These are phyloP conservation scores for Alliaria petiolata DNA, from an alignment of 345 rosid genomes.

Conservation along the genomic window DNA sequence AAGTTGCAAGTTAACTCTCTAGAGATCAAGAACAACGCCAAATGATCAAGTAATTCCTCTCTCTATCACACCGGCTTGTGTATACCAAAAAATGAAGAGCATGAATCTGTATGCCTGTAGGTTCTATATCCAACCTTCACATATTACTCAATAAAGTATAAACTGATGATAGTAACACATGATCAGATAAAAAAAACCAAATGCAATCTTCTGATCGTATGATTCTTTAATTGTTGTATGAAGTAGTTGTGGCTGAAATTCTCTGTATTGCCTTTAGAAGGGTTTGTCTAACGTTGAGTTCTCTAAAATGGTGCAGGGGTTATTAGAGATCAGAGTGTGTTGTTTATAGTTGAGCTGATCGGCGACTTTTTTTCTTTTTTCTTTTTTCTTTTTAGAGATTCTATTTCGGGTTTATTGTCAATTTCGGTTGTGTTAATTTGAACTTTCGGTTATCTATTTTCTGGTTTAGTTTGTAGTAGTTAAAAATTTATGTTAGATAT, in stretches of 20 bases:
- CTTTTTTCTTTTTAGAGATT: background rate
- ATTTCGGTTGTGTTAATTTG: constrained; percentile 7
- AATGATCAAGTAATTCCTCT: constrained; percentile 30
- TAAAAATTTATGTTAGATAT: constrained; percentile 7
- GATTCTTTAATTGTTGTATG: background rate
- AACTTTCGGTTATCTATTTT: background rate
- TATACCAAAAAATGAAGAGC: constrained; percentile 14
- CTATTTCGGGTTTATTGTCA: constrained; percentile 5
- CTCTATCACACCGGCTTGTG: constrained; percentile 13
- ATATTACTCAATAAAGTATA: background rate
- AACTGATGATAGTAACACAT: too few relatives aligned
- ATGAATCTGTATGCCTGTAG: constrained; percentile 17
- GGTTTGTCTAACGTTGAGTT: background rate
- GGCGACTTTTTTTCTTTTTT: background rate
- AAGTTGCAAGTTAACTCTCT: constrained; percentile 10
- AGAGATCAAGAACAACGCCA: constrained; percentile 23
- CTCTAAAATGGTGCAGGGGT: constrained; percentile 24
- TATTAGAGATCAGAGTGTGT: constrained; percentile 18
- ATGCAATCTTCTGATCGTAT: too few relatives aligned
- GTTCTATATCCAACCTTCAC: constrained; percentile 9
- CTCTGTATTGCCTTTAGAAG: background rate
- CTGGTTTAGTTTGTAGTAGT: constrained; percentile 18
- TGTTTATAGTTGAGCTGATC: constrained; percentile 13
- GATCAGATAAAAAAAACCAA: too few relatives aligned
- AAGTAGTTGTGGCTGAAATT: background rate